These are phyloP conservation scores for Amanita polypyramis DNA, from an alignment of 768 basidiomycete species.

Conservation along the genomic window DNA sequence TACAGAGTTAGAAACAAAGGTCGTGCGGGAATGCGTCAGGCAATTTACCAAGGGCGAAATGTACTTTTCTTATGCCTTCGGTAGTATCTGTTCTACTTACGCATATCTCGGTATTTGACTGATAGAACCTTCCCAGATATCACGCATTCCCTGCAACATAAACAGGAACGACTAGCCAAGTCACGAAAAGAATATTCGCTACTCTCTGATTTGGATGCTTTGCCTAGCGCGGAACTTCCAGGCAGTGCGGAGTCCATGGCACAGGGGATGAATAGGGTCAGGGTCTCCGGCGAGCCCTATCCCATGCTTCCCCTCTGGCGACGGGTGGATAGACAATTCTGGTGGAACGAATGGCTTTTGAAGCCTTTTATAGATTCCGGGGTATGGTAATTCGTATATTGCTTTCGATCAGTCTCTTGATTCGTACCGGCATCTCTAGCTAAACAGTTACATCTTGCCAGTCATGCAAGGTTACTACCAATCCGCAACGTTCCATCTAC, in stretches of 20 bases:
- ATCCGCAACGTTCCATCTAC: constrained; percentile 54
- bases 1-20: constrained; percentile 72
- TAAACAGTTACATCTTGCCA: constrained; percentile 81
- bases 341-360: constrained; percentile 92
- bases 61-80: constrained; percentile 85
- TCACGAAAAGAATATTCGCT: constrained; percentile 48
- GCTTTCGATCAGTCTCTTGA: not conserved
- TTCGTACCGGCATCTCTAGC: constrained; percentile 22
- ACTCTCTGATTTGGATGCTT: constrained; percentile 49
- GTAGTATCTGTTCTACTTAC: constrained; percentile 26
- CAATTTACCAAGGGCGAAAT: constrained; percentile 80
- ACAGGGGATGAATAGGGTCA: constrained; percentile 18
- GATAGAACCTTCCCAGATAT: constrained; percentile 41
- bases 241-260: constrained; percentile 7
- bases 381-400: constrained; percentile 30
- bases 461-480: constrained; percentile 94
- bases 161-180: constrained; percentile 54
- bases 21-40: constrained; percentile 66
- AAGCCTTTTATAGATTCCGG: constrained; percentile 84
- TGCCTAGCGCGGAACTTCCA: constrained; percentile 21
- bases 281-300: constrained; percentile 59
- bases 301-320: constrained; percentile 83
- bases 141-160: constrained; percentile 74
- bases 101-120: not conserved
- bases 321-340: constrained; percentile 81